These are phyloP conservation scores for Kwoniella pini DNA, from an alignment of 768 basidiomycete species.

Conservation along the genomic window DNA sequence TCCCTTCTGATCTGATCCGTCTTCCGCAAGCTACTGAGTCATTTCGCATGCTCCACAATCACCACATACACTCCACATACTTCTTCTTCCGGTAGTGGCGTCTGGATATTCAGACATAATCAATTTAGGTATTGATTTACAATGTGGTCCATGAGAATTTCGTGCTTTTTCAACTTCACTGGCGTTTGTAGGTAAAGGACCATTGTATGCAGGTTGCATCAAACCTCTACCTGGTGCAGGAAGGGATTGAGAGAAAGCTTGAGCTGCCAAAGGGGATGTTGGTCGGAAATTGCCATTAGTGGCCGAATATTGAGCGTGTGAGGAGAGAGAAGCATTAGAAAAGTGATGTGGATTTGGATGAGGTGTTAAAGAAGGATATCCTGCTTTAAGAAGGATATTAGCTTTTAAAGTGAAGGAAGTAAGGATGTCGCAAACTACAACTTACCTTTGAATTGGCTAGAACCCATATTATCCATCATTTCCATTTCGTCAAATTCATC, in stretches of 20 bases:
- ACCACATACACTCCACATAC: constrained; percentile 43
- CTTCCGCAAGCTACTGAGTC: constrained; percentile 19
- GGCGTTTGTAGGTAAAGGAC: constrained; percentile 30
- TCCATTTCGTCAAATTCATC: constrained; percentile 34
- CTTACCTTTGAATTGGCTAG: constrained; percentile 18
- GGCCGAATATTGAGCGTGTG: constrained; percentile 1
- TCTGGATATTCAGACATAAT: constrained; percentile 42
- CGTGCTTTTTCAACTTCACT: constrained; percentile 41
- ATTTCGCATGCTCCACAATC: constrained; percentile 45
- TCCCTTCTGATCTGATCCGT: too few species aligned
- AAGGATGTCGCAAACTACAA: too few species aligned
- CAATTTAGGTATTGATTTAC: constrained; percentile 41
- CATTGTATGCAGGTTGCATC: constrained; percentile 36
- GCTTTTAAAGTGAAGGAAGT: neutral
- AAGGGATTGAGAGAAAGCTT: constrained; percentile 44
- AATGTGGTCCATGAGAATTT: constrained; percentile 37
- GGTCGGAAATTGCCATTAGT: constrained; percentile 13
- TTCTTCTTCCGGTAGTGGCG: constrained; percentile 35
- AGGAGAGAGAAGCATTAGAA: constrained; percentile 29
- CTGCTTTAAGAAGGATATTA: neutral
- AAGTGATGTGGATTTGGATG: constrained; percentile 47
- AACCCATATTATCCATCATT: constrained; percentile 22
- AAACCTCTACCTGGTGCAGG: constrained; percentile 32
- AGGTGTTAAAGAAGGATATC: constrained; percentile 39
- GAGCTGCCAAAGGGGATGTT: constrained; percentile 38